phyloP scores from a whole-genome alignment of 129 eudicot genomes.

The Arctium minus region DNA sequence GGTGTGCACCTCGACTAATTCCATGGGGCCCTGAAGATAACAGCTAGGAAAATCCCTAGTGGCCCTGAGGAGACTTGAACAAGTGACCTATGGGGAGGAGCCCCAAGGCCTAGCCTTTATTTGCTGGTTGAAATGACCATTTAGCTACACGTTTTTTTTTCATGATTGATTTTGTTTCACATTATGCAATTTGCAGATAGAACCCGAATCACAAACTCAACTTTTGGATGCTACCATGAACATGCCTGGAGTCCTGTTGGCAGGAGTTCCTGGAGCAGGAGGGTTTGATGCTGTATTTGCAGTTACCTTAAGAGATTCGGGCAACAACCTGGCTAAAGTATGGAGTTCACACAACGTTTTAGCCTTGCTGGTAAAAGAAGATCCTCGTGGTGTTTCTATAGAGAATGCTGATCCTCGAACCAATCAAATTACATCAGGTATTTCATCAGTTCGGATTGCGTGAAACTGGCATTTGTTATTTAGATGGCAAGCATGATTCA shows the following conservation, averaged over 20 bases:
- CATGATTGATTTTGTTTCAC: slow-evolving; percentile 8
- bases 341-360: slow-evolving; percentile 82
- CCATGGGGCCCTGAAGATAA: background rate
- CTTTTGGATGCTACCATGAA: slow-evolving; percentile 83
- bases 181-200: slow-evolving; percentile 57
- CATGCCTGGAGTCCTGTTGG: slow-evolving; percentile 80
- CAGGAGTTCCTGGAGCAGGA: slow-evolving; percentile 99
- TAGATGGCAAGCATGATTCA: background rate
- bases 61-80: background rate
- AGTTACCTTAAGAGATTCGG: slow-evolving; percentile 65
- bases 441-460: slow-evolving; percentile 52
- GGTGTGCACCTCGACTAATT: background rate
- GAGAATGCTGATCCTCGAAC: slow-evolving; percentile 80
- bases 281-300: slow-evolving; percentile 98
- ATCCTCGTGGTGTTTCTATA: slow-evolving; percentile 76
- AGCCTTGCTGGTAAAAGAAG: slow-evolving; percentile 90
- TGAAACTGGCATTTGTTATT: slow-evolving; percentile 21
- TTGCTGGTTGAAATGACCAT: background rate
- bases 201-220: slow-evolving; percentile 83
- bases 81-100: background rate
- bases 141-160: background rate
- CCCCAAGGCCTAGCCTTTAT: too few species aligned
- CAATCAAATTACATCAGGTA: slow-evolving; percentile 44
- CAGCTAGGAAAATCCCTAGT: too few species aligned
- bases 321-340: slow-evolving; percentile 42